These are phyloP conservation scores for Linnemannia schmuckeri DNA, from an alignment of 192 early-diverging fungal species.

Conservation along the genomic window DNA sequence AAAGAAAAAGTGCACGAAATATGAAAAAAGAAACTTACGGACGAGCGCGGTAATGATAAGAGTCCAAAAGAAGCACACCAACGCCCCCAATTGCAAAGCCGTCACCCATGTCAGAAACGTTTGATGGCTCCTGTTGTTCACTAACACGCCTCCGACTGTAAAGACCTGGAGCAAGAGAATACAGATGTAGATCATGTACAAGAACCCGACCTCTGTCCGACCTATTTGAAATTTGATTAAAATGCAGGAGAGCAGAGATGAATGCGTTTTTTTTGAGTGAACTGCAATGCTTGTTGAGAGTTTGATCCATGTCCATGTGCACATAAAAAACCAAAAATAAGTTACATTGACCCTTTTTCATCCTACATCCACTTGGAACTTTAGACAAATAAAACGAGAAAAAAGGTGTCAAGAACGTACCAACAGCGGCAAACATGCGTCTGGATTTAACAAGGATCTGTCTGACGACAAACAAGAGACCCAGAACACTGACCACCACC, in stretches of 20 bases:
- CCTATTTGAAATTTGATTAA: neutral
- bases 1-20: neutral
- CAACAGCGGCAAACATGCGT: constrained; percentile 24
- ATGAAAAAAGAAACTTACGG: constrained; percentile 16
- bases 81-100: constrained; percentile 27
- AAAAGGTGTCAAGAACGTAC: constrained; percentile 6
- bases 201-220: constrained; percentile 13
- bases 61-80: constrained; percentile 38
- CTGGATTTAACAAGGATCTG: constrained; percentile 12
- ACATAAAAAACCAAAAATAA: too few relatives aligned
- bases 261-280: neutral
- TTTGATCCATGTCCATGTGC: too few relatives aligned
- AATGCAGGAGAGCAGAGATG: neutral
- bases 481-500: constrained; percentile 14
- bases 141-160: constrained; percentile 18
- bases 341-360: neutral
- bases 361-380: neutral
- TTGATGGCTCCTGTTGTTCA: neutral
- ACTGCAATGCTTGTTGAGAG: too few relatives aligned
- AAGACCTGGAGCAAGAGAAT: constrained; percentile 25
- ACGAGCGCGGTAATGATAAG: constrained; percentile 21
- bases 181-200: constrained; percentile 20
- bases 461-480: neutral
- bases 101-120: constrained; percentile 26
- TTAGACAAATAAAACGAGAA: neutral